Conservation (phyloP, 2,329 filamentous ascomycete genomes). For the Dactylellina cionopaga region DNA sequence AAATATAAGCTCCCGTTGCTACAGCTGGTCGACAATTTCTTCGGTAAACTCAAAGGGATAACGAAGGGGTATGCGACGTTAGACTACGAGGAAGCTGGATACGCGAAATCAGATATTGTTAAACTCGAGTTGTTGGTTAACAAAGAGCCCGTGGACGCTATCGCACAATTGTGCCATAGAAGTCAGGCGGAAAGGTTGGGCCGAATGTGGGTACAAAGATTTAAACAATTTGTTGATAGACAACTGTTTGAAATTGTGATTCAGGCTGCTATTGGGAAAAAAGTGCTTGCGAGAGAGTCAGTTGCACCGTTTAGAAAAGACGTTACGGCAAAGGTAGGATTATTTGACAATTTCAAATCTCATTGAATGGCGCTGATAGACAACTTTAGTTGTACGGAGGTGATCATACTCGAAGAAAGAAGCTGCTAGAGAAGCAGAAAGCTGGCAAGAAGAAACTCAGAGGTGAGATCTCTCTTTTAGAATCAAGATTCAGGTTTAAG, state of each 20-base stretch:
- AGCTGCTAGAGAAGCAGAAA: constrained; percentile 96
- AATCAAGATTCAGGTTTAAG: not conserved
- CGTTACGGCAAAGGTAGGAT: constrained; percentile 71
- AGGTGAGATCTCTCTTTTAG: constrained; percentile 20
- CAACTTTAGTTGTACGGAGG: constrained; percentile 75
- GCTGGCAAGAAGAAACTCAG: constrained; percentile 88
- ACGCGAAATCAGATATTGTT: constrained; percentile 79
- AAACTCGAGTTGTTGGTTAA: constrained; percentile 96
- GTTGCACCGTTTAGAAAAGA: constrained; percentile 98
- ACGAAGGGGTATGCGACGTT: constrained; percentile 96
- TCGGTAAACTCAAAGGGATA: constrained; percentile 91
- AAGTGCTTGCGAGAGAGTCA: constrained; percentile 88
- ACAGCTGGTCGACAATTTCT: constrained; percentile 94
- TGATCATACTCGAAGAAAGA: constrained; percentile 82
- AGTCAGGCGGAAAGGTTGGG: constrained; percentile 84
- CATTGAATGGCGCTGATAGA: no score
- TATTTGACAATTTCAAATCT: no score
- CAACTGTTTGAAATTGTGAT: constrained; percentile 99
- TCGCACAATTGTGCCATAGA: constrained; percentile 85
- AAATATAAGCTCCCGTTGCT: constrained; percentile 90
- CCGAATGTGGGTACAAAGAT: constrained; percentile 88
- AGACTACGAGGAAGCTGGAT: constrained; percentile 96
- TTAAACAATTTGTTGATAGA: constrained; percentile 94
- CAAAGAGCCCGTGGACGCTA: constrained; percentile 90
- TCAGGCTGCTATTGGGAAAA: constrained; percentile 83